These are phyloP conservation scores for Suhomyces kilbournensis DNA, from an alignment of 805 yeast species.

Conservation along the genomic window DNA sequence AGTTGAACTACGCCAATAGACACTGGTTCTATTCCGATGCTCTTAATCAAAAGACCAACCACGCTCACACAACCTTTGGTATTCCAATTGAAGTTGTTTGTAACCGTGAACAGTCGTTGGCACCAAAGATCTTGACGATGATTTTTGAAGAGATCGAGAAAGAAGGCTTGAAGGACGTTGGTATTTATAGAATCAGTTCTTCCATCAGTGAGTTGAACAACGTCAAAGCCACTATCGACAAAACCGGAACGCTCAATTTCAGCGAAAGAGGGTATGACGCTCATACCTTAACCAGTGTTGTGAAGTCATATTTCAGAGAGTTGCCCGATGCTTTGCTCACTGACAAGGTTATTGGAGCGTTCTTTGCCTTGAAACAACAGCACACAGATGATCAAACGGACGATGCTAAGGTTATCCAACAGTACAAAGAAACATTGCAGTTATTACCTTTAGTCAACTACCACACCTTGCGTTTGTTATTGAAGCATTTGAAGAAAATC, in stretches of 20 bases:
- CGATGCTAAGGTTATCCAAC: constrained; percentile 11
- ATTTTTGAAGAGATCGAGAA: constrained; percentile 74
- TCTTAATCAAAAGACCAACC: constrained; percentile 24
- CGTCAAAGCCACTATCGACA: constrained; percentile 45
- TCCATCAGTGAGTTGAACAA: constrained; percentile 46
- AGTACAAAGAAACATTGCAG: constrained; percentile 30
- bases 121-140: constrained; percentile 66
- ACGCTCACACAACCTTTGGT: constrained; percentile 61
- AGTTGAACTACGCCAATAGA: constrained; percentile 44
- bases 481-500: constrained; percentile 67
- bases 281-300: constrained; percentile 84
- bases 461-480: constrained; percentile 61
- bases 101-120: constrained; percentile 56
- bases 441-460: constrained; percentile 65
- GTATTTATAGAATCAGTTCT: constrained; percentile 73
- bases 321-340: constrained; percentile 82
- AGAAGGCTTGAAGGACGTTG: constrained; percentile 88
- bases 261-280: constrained; percentile 61
- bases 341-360: constrained; percentile 57
- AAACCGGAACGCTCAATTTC: constrained; percentile 45
- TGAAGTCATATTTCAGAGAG: constrained; percentile 79
- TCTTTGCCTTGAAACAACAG: constrained; percentile 39
- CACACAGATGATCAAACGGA: constrained; percentile 12
- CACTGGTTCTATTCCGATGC: constrained; percentile 54
- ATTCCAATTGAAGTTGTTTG: constrained; percentile 79